Percentiles rank a stretch among this genome's conserved stretches.
Conservation (phyloP, 352 stramenopile species). For the Phytopythium kandeliae region DNA sequence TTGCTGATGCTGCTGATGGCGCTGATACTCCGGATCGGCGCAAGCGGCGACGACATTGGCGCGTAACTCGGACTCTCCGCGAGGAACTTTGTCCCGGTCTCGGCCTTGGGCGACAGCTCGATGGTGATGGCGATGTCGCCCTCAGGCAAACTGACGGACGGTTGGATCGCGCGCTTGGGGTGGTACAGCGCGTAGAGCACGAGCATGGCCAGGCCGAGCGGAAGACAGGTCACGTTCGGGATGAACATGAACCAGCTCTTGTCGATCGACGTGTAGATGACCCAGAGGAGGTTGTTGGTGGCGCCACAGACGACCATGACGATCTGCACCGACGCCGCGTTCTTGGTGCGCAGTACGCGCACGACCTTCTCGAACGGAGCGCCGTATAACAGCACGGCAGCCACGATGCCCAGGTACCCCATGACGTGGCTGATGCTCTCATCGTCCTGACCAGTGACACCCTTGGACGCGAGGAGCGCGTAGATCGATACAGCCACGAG, state of each 20-base stretch:
- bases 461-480: constrained; percentile 28
- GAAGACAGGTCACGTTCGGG: constrained; percentile 32
- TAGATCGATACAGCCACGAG: constrained; percentile 31
- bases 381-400: constrained; percentile 29
- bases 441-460: constrained; percentile 23
- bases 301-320: constrained; percentile 32
- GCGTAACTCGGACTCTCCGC: constrained; percentile 16
- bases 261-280: constrained; percentile 35
- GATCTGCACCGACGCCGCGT: constrained; percentile 38
- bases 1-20: constrained; percentile 5
- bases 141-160: constrained; percentile 9
- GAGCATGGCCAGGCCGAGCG: constrained; percentile 28
- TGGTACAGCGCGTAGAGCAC: constrained; percentile 42
- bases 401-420: constrained; percentile 29
- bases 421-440: constrained; percentile 19
- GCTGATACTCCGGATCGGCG: constrained; percentile 11
- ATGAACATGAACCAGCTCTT: constrained; percentile 49
- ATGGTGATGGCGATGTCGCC: constrained; percentile 22
- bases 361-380: constrained; percentile 31
- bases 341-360: constrained; percentile 37
- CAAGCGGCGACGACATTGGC: constrained; percentile 17
- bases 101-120: constrained; percentile 17
- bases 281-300: constrained; percentile 41
- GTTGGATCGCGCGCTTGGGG: constrained; percentile 14
- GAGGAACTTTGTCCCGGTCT: constrained; percentile 12